A percentile compares a stretch with the other conserved stretches of the same genome.
phyloP scores from a whole-genome alignment of 768 basidiomycete species.

The Pleurotus citrinopileatus region DNA sequence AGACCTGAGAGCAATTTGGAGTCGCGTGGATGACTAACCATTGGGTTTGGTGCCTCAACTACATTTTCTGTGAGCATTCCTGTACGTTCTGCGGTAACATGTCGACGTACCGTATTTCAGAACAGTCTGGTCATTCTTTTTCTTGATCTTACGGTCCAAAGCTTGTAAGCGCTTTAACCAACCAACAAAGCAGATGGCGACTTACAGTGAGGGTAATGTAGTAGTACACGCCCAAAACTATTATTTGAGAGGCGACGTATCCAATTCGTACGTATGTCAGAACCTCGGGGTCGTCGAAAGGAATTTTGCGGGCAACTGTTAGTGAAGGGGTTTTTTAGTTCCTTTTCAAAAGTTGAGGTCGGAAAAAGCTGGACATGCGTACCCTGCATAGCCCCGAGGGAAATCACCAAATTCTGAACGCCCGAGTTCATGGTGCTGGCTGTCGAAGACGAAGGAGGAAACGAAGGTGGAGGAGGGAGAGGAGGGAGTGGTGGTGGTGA shows the following conservation, averaged over 20 bases:
- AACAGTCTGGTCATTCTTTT: conserved; percentile 93
- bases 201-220: conserved; percentile 71
- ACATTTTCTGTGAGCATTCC: neutral
- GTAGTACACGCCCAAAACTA: conserved; percentile 77
- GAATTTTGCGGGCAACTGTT: conserved; percentile 85
- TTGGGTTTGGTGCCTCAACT: conserved; percentile 76
- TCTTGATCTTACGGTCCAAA: conserved; percentile 63
- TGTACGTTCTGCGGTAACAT: too few species aligned
- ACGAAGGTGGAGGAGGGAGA: neutral
- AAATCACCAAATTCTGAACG: conserved; percentile 81
- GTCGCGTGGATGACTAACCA: conserved; percentile 48
- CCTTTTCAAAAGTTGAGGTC: neutral
- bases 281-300: conserved; percentile 84
- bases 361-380: conserved; percentile 12
- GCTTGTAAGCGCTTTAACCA: conserved; percentile 1
- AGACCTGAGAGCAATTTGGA: neutral
- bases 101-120: conserved; percentile 82
- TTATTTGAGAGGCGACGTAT: conserved; percentile 72
- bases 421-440: conserved; percentile 63
- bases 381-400: conserved; percentile 94
- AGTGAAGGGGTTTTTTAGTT: too few species aligned
- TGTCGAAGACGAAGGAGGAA: neutral
- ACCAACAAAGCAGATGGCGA: conserved; percentile 2
- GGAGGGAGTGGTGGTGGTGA: neutral
- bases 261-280: conserved; percentile 81